A percentile compares a stretch with the other conserved stretches of the same genome.
These are phyloP conservation scores for Leptodontidium sp. DNA, from an alignment of 2,329 filamentous ascomycete species.

Conservation along the genomic window DNA sequence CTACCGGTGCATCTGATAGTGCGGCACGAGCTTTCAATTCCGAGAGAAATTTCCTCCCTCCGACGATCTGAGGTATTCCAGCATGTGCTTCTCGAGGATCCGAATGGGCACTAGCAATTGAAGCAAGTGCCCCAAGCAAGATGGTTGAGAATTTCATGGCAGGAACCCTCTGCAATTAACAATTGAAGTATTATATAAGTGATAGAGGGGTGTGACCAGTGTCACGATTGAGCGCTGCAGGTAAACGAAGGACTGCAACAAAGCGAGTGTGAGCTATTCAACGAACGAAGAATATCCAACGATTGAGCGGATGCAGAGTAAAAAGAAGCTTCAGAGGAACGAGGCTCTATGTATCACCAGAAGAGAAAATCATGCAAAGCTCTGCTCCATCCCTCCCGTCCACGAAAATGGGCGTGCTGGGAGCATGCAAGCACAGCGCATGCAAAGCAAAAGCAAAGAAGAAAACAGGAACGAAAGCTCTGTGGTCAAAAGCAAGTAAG, in stretches of 20 bases:
- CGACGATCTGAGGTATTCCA: conserved; percentile 38
- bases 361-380: background rate
- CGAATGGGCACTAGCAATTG: conserved; percentile 37
- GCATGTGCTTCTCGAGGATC: conserved; percentile 28
- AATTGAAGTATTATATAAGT: conserved; percentile 1
- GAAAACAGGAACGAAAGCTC: background rate
- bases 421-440: conserved; percentile 23
- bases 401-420: conserved; percentile 3
- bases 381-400: background rate
- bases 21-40: conserved; percentile 38
- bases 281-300: conserved; percentile 21
- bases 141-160: conserved; percentile 34
- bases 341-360: conserved; percentile 5
- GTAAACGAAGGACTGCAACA: conserved; percentile 36
- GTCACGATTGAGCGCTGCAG: conserved; percentile 15
- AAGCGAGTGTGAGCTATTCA: conserved; percentile 14
- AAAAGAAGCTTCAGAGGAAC: conserved; percentile 9
- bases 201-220: background rate
- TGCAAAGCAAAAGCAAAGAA: conserved; percentile 16
- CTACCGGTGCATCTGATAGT: conserved; percentile 25
- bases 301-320: background rate
- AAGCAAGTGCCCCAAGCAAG: conserved; percentile 31
- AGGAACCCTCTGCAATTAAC: conserved; percentile 15
- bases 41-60: conserved; percentile 41
- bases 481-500: conserved; percentile 7